Base-by-base conservation (phyloP, 2,329 filamentous ascomycete species). In the Arthrinium puccinioides region DNA sequence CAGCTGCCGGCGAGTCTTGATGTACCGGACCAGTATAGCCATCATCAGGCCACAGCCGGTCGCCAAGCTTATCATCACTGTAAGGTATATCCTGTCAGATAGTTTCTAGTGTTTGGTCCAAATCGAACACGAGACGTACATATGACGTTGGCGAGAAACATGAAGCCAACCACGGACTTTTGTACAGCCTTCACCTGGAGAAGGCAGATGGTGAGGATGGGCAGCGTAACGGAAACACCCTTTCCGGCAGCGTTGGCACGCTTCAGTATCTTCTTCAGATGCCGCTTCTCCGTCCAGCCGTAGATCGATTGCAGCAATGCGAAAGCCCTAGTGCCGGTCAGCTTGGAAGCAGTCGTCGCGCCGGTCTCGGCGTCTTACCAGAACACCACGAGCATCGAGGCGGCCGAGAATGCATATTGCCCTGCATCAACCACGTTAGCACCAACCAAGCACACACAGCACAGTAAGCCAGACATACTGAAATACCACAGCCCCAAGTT, bases 21-120 rank as follows among this genome's bases (percentile, higher is more conserved):
- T 44, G 35, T 69, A 69, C 48, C 60, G 63, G 33, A 48, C 52
- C 5, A 69, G 48, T 23, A 65, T 66, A n/a, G 60, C 52, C 6
- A 64, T 30, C 16, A 68, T 54, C 4, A 66, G 48, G 5, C 62
- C 25, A 11, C 49, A 53, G 11, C 63, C 61, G 14, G 53, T 39
- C 2, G 52, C 51, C n/a, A 68, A 49, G 41, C 60, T 62, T 9
- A 56, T 41, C 26, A 63, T 53, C 50, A 69, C 66, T 69, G 7
- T 3, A 8, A 2, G n/a, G n/a, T n/a, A n/a, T 1, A 9, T 30
- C 35, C 34, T 38, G 35, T 34, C 13, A 38, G 23, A 26, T 24
- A 9, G 4, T 15, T 15, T 28, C 14, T 8, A 11, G 13, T 15
- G 13, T 3, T 4, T 15, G 19, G 16, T 15, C 3, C 4, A 4